phyloP scores from a whole-genome alignment of 2,329 filamentous ascomycete species.

The Penicillium psychrosexuale region DNA sequence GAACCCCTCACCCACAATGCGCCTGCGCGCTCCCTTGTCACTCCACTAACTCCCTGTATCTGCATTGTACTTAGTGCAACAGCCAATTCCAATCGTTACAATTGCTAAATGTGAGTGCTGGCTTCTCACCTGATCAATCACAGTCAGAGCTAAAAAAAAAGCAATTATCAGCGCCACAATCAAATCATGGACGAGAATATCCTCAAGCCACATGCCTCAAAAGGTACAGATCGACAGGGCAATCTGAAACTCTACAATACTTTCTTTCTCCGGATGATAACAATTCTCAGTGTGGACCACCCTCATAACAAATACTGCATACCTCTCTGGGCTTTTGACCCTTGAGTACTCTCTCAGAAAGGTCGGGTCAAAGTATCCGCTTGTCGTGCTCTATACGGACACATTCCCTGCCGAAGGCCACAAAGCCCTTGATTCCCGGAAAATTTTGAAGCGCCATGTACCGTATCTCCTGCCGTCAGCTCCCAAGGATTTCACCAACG shows the following conservation, averaged over 20 bases:
- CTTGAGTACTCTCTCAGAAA: constrained; percentile 71
- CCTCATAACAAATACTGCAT: constrained; percentile 78
- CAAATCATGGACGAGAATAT: not conserved
- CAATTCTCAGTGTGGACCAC: constrained; percentile 70
- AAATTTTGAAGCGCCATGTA: not conserved
- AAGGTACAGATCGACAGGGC: not conserved
- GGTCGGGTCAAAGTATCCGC: constrained; percentile 12
- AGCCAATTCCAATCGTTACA: not conserved
- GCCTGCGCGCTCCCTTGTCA: too few species aligned
- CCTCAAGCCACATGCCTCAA: not conserved
- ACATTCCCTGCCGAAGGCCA: not conserved
- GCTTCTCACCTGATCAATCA: not conserved
- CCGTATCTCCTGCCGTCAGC: not conserved
- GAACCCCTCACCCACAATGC: too few species aligned
- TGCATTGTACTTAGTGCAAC: not conserved
- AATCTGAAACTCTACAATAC: not conserved
- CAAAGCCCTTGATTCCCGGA: not conserved
- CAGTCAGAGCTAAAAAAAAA: not conserved
- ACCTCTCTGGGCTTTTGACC: constrained; percentile 77
- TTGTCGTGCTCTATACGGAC: not conserved
- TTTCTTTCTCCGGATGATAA: not conserved
- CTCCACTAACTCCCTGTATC: too few species aligned
- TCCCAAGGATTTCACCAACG: not conserved
- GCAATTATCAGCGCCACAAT: not conserved
- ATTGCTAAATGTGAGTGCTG: not conserved